These are phyloP conservation scores for Epichloe gansuensis DNA, from an alignment of 2,329 filamentous ascomycete species.

Conservation along the genomic window DNA sequence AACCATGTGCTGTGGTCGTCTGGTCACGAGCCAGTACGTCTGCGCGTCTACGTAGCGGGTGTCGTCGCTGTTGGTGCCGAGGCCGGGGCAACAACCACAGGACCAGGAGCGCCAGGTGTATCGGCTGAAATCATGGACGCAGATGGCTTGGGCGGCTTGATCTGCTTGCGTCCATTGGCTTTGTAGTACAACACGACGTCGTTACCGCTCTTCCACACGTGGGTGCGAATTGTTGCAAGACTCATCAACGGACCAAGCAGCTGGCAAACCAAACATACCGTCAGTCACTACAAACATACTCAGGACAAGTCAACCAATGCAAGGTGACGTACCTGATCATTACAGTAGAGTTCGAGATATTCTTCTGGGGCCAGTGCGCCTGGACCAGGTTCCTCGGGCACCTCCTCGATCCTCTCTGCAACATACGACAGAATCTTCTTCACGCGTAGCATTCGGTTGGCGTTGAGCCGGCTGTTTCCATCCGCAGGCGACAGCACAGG, in stretches of 20 bases:
- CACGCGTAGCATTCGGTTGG: conserved; percentile 89
- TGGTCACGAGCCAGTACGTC: not conserved
- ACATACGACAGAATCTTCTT: conserved; percentile 91
- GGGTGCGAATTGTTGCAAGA: conserved; percentile 79
- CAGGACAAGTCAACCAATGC: not conserved
- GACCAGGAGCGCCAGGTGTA: conserved; percentile 11
- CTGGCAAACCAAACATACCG: conserved; percentile 18
- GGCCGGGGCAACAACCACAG: conserved; percentile 9
- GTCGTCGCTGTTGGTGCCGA: conserved; percentile 3
- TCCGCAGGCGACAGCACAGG: conserved; percentile 64
- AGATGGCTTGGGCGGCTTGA: conserved; percentile 15
- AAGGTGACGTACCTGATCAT: conserved; percentile 58
- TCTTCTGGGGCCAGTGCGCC: conserved; percentile 67
- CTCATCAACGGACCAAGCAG: conserved; percentile 73
- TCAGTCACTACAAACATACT: conserved; percentile 5
- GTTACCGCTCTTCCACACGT: conserved; percentile 90
- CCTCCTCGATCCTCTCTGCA: conserved; percentile 75
- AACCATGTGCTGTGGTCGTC: not conserved
- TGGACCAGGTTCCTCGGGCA: conserved; percentile 44
- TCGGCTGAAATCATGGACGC: conserved; percentile 10
- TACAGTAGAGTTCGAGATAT: conserved; percentile 89
- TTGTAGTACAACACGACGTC: conserved; percentile 89
- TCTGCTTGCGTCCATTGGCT: conserved; percentile 69
- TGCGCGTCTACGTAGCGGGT: not conserved
- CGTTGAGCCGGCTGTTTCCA: conserved; percentile 82